phyloP scores from a whole-genome alignment of 148 eudicot genomes.

The Selenicereus undatus region DNA sequence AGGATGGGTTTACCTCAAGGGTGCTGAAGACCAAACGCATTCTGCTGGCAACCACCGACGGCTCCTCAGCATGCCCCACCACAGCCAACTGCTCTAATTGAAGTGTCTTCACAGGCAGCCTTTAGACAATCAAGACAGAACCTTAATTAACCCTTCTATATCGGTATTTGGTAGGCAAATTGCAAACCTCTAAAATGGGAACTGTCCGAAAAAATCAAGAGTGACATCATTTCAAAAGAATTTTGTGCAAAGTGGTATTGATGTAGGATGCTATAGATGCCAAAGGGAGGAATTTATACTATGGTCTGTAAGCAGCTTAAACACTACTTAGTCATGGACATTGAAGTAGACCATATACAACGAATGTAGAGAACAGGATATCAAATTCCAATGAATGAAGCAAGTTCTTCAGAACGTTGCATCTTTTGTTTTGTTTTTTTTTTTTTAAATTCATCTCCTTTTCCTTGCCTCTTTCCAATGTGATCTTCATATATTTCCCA shows the following conservation, averaged over 20 bases:
- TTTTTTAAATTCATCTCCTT: neutral
- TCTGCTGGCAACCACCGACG: constrained; percentile 88
- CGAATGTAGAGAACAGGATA: too few species aligned
- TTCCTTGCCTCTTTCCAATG: neutral
- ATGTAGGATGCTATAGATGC: neutral
- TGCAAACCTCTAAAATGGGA: neutral
- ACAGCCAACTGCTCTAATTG: constrained; percentile 96
- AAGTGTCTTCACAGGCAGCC: constrained; percentile 98
- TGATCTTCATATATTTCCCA: neutral
- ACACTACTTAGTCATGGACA: neutral
- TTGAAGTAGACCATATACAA: neutral
- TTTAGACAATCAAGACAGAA: constrained; percentile 18
- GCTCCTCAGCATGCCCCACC: constrained; percentile 73
- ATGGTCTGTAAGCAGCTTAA: neutral
- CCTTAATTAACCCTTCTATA: neutral
- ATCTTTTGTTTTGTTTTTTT: neutral
- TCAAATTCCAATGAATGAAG: neutral
- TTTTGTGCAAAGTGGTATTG: neutral
- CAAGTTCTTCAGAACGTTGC: neutral
- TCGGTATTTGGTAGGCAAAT: neutral
- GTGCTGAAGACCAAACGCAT: constrained; percentile 96
- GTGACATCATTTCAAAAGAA: neutral
- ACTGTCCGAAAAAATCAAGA: neutral
- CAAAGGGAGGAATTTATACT: neutral
- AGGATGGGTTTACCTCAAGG: constrained; percentile 57